Evolutionary conservation across 208 protist species (phyloP).

Genomic region (Strigomonas galati): DNA sequence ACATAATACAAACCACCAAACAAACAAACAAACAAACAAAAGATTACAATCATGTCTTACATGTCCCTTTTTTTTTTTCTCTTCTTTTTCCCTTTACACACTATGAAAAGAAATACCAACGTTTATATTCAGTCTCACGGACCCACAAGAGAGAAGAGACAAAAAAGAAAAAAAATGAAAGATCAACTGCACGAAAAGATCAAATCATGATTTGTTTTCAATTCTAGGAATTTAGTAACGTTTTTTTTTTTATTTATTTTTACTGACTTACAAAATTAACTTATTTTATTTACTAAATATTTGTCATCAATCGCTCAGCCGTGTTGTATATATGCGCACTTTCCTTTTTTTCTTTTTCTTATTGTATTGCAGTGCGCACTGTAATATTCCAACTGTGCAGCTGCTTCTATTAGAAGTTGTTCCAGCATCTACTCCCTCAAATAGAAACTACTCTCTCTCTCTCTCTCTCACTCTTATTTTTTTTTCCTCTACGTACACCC

Average conservation of each 20-base stretch:
- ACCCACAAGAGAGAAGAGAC: background rate
- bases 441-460: background rate
- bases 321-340: background rate
- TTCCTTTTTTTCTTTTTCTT: conserved; percentile 7
- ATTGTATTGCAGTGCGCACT: background rate
- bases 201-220: background rate
- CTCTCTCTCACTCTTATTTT: background rate
- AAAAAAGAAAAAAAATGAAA: conserved; percentile 5
- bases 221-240: background rate
- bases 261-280: too few relatives aligned
- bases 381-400: too few relatives aligned
- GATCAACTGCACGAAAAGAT: too few relatives aligned
- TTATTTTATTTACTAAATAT: too few relatives aligned
- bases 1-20: too few relatives aligned
- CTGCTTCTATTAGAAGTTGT: too few relatives aligned
- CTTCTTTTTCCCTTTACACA: background rate
- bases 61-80: background rate
- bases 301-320: background rate
- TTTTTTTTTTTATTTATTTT: conserved; percentile 3
- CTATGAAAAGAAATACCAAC: background rate
- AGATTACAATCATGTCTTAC: background rate
- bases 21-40: background rate
- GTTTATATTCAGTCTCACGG: background rate
- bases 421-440: background rate
- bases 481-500: background rate